Percentiles rank a stretch among this genome's conserved stretches.
Conservation (phyloP, 1,284 basidiomycete species). For the Meripilus lineatus region DNA sequence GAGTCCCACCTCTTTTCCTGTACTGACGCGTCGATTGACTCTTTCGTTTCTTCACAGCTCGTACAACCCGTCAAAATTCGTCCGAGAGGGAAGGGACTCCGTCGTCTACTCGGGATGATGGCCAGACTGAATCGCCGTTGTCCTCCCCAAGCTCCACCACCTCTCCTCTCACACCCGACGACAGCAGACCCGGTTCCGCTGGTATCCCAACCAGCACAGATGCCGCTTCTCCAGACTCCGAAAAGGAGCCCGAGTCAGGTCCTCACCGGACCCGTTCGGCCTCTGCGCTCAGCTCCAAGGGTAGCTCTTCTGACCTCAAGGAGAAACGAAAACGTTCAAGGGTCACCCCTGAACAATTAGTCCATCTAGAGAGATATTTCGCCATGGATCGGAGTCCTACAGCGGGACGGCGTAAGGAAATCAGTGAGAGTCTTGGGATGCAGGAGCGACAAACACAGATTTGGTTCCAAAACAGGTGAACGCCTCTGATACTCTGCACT, state of each 20-base stretch:
- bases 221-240: not conserved
- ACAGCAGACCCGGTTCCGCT: not conserved
- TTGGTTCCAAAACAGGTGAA: conserved; percentile 82
- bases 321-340: conserved; percentile 74
- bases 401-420: conserved; percentile 63
- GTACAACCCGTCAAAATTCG: no score
- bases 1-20: no score
- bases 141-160: conserved; percentile 6
- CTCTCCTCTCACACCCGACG: conserved; percentile 7
- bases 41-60: no score
- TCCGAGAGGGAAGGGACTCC: no score
- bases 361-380: conserved; percentile 68
- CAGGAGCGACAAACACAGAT: conserved; percentile 82
- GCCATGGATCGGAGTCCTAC: conserved; percentile 64
- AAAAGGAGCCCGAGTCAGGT: conserved; percentile 3
- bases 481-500: conserved; percentile 4
- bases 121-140: not conserved
- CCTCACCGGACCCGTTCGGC: conserved; percentile 4
- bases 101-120: no score
- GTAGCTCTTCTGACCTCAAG: conserved; percentile 8
- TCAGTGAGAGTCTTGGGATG: conserved; percentile 73
- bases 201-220: not conserved
- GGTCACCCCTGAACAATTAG: conserved; percentile 71
- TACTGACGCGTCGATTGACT: no score
- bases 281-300: not conserved